Conservation (phyloP, 805 yeast genomes). For the Starmerella vitae region DNA sequence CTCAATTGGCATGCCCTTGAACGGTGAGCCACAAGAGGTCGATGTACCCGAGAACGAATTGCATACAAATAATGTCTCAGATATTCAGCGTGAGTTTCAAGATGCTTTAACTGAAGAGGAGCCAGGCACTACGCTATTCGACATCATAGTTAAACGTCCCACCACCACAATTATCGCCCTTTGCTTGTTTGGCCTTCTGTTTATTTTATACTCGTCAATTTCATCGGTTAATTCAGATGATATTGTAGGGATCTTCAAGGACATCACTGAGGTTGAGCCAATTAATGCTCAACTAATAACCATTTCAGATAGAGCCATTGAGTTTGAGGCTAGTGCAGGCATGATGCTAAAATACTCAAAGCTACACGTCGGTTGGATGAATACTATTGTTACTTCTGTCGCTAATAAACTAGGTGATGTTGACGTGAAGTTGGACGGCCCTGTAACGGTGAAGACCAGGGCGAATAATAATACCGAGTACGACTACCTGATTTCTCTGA, state of each 20-base stretch:
- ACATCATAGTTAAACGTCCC: constrained; percentile 14
- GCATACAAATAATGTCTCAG: too few relatives aligned
- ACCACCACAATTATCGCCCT: constrained; percentile 13
- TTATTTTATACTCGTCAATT: constrained; percentile 2
- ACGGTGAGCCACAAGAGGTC: too few relatives aligned
- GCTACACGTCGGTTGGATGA: constrained; percentile 1
- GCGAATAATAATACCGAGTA: background rate
- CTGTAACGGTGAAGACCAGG: constrained; percentile 1
- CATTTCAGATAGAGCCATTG: constrained; percentile 3
- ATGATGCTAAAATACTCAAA: constrained; percentile 7
- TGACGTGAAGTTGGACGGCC: constrained; percentile 3
- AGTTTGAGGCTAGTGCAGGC: background rate
- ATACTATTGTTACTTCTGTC: background rate
- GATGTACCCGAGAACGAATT: too few relatives aligned
- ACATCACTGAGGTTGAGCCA: constrained; percentile 6
- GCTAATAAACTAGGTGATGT: constrained; percentile 5
- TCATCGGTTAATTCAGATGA: constrained; percentile 2
- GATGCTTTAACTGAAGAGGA: constrained; percentile 16
- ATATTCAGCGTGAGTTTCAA: constrained; percentile 13
- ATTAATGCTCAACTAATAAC: constrained; percentile 1
- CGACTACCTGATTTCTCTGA: constrained; percentile 3
- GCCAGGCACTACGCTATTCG: constrained; percentile 7
- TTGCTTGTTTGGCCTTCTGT: constrained; percentile 9
- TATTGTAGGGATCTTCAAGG: background rate
- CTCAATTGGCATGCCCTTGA: too few relatives aligned